Conservation (phyloP, 345 rosid genomes). For the Syzygium jambos region DNA sequence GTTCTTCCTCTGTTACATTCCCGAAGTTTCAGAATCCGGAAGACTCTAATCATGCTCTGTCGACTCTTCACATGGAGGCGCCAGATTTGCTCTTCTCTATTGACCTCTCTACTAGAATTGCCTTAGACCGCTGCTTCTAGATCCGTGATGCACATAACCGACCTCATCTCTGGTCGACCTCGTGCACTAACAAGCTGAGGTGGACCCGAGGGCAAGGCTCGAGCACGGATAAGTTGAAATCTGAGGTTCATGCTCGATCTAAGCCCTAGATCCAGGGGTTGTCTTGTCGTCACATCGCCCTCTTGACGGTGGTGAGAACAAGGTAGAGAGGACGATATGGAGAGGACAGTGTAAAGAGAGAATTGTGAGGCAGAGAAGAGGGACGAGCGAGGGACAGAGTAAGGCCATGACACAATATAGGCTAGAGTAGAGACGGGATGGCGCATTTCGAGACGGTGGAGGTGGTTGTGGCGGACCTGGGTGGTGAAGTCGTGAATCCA, state of each 20-base stretch:
- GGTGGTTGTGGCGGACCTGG: not conserved
- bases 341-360: not conserved
- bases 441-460: not conserved
- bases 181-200: not conserved
- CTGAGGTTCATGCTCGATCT: not conserved
- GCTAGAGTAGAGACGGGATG: not conserved
- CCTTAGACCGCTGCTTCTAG: not conserved
- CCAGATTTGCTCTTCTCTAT: not conserved
- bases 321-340: not conserved
- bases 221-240: not conserved
- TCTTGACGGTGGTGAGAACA: not conserved
- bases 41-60: not conserved
- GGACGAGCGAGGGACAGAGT: not conserved
- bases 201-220: not conserved
- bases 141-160: not conserved
- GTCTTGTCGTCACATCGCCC: not conserved
- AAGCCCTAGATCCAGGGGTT: not conserved
- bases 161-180: not conserved
- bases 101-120: not conserved
- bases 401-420: not conserved
- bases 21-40: not conserved
- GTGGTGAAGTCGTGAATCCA: not conserved
- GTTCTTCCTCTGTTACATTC: not conserved
- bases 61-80: accelerated
- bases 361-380: not conserved